Evolutionary conservation across 768 basidiomycete species (phyloP).

Genomic region (Hortiboletus campestris): DNA sequence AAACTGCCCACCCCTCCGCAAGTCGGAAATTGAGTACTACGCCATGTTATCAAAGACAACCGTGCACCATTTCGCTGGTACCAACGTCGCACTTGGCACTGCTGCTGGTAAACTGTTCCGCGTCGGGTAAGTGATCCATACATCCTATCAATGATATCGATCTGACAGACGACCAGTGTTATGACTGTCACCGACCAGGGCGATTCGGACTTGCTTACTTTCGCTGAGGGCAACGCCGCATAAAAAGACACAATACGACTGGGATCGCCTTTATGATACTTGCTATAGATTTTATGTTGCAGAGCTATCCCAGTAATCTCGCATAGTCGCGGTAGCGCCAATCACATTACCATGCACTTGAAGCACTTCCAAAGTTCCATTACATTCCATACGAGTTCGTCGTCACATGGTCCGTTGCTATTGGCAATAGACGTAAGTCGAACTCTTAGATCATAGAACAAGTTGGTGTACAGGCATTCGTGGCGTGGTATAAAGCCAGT

Average conservation of each 20-base stretch:
- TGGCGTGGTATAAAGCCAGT: not conserved
- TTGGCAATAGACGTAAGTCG: no score
- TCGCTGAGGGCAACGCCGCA: constrained; percentile 70
- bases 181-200: constrained; percentile 97
- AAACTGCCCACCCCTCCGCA: constrained; percentile 98
- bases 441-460: not conserved
- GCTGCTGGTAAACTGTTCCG: constrained; percentile 99
- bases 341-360: not conserved
- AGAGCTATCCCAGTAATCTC: not conserved
- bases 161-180: constrained; percentile 54
- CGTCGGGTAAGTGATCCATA: constrained; percentile 66
- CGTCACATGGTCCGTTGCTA: not conserved
- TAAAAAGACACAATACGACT: constrained; percentile 34
- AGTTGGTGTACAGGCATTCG: not conserved
- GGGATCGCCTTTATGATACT: constrained; percentile 2
- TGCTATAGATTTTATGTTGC: not conserved
- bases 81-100: constrained; percentile 97
- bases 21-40: constrained; percentile 99
- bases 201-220: constrained; percentile 91
- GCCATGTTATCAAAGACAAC: constrained; percentile 99
- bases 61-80: constrained; percentile 97
- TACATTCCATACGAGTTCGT: not conserved
- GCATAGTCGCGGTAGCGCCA: not conserved
- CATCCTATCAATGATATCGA: not conserved
- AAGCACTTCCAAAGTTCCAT: no score